Evolutionary conservation across 345 rosid genomes (phyloP).

Genomic region (Eucalyptus coolabah): DNA sequence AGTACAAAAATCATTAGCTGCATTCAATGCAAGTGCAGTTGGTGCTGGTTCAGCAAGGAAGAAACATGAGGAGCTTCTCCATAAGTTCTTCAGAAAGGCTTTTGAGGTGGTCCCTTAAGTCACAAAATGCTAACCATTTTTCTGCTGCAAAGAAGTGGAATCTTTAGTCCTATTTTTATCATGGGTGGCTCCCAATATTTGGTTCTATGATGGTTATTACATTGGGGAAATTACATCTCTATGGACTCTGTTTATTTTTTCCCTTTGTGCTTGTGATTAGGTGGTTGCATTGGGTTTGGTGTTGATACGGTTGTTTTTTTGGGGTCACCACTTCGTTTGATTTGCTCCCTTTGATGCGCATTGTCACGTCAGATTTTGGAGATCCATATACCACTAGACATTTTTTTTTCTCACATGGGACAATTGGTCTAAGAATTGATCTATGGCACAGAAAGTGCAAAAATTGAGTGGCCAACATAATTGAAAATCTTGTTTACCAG

Average conservation of each 20-base stretch:
- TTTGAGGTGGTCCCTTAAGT: constrained; percentile 51
- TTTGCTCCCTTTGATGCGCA: background rate
- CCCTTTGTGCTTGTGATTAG: background rate
- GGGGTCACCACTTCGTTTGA: background rate
- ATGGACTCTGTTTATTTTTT: background rate
- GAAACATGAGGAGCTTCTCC: constrained; percentile 82
- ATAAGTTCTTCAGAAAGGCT: constrained; percentile 67
- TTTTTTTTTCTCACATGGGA: background rate
- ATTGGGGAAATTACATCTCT: background rate
- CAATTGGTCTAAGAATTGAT: background rate
- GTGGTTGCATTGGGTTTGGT: background rate
- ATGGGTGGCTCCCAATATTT: background rate
- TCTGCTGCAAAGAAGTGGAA: background rate
- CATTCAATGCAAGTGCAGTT: constrained; percentile 67
- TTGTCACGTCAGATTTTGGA: background rate
- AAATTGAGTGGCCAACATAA: background rate
- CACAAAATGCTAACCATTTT: background rate
- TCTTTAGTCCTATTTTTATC: background rate
- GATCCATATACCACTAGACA: background rate
- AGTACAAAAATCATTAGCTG: constrained; percentile 55
- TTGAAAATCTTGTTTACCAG: background rate
- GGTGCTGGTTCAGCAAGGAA: constrained; percentile 78
- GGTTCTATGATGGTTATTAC: background rate
- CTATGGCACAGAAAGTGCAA: background rate
- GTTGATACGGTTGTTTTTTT: background rate